A percentile compares a stretch with the other conserved stretches of the same genome.
Evolutionary conservation across 1,139 yeast genomes (phyloP).

Genomic region (Suhomyces choctaworum): DNA sequence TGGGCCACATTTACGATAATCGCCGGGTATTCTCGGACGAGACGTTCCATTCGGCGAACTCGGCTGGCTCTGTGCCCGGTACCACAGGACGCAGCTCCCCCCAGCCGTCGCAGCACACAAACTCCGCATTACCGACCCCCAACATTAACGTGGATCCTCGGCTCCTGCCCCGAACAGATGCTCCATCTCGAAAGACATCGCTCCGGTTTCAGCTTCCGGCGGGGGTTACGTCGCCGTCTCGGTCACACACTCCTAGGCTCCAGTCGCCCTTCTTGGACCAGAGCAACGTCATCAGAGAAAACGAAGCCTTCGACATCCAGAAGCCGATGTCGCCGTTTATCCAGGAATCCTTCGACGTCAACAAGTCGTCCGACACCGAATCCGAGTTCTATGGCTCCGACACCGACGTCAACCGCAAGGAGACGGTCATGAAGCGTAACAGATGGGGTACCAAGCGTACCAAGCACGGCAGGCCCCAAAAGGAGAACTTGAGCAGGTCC

Average conservation of each 20-base stretch:
- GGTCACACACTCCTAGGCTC: constrained; percentile 6
- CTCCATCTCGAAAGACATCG: constrained; percentile 11
- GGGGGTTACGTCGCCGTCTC: constrained; percentile 2
- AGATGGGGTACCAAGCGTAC: constrained; percentile 92
- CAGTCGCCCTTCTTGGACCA: constrained; percentile 31
- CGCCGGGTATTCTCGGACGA: constrained; percentile 7
- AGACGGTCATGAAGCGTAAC: constrained; percentile 59
- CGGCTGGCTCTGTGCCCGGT: constrained; percentile 2
- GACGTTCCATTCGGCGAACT: constrained; percentile 7
- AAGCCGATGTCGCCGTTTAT: constrained; percentile 24
- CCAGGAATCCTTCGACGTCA: constrained; percentile 15
- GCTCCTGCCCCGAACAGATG: background rate
- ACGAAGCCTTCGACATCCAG: constrained; percentile 21
- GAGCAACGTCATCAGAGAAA: constrained; percentile 22
- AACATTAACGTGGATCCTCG: constrained; percentile 21
- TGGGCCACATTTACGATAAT: constrained; percentile 1
- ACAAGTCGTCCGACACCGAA: constrained; percentile 10
- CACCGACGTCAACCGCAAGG: constrained; percentile 11
- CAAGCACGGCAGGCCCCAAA: constrained; percentile 65
- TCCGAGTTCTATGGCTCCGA: constrained; percentile 13
- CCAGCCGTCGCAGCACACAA: constrained; percentile 6
- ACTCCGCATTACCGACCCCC: constrained; percentile 31
- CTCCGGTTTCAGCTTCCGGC: constrained; percentile 14
- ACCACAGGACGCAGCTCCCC: constrained; percentile 7
- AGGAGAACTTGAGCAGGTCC: constrained; percentile 45